Percentiles rank a stretch among this genome's conserved stretches.
Evolutionary conservation across 1,284 basidiomycete species (phyloP).

Genomic region (Ustilago xerochloae): DNA sequence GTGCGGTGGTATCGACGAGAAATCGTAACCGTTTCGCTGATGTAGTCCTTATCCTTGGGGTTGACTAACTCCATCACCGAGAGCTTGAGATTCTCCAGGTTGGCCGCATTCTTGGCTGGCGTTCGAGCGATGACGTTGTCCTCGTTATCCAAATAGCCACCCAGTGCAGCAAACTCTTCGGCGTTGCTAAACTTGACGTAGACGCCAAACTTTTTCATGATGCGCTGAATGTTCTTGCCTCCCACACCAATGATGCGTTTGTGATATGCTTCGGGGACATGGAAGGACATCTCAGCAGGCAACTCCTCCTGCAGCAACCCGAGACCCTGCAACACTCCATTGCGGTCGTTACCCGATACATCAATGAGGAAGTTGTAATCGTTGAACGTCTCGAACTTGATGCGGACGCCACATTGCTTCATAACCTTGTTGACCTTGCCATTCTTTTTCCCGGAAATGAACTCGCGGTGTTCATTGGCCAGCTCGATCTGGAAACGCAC

Average conservation of each 20-base stretch:
- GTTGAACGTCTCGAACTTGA: constrained; percentile 99
- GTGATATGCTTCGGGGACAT: constrained; percentile 97
- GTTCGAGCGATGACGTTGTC: constrained; percentile 98
- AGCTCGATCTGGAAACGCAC: constrained; percentile 98
- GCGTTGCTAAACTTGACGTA: constrained; percentile 99
- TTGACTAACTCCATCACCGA: constrained; percentile 97
- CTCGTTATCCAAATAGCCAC: constrained; percentile 96
- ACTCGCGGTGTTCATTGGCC: constrained; percentile 96
- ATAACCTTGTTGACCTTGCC: constrained; percentile 72
- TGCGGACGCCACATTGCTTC: constrained; percentile 80
- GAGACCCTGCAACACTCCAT: constrained; percentile 85
- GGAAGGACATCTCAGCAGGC: constrained; percentile 98
- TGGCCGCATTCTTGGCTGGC: constrained; percentile 95
- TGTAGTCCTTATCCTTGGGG: constrained; percentile 97
- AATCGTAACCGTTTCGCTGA: constrained; percentile 90
- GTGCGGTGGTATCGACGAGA: constrained; percentile 94
- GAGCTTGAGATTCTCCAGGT: constrained; percentile 93
- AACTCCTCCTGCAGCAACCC: constrained; percentile 93
- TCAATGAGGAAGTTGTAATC: constrained; percentile 99
- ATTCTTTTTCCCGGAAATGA: constrained; percentile 75
- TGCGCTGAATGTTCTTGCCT: constrained; percentile 96
- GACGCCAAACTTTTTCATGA: constrained; percentile 99
- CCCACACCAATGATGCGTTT: constrained; percentile 99
- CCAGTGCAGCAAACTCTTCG: constrained; percentile 93
- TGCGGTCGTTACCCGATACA: constrained; percentile 71